Evolutionary conservation across 2,329 filamentous ascomycete species (phyloP).

Genomic region (Cercospora brassicicola): DNA sequence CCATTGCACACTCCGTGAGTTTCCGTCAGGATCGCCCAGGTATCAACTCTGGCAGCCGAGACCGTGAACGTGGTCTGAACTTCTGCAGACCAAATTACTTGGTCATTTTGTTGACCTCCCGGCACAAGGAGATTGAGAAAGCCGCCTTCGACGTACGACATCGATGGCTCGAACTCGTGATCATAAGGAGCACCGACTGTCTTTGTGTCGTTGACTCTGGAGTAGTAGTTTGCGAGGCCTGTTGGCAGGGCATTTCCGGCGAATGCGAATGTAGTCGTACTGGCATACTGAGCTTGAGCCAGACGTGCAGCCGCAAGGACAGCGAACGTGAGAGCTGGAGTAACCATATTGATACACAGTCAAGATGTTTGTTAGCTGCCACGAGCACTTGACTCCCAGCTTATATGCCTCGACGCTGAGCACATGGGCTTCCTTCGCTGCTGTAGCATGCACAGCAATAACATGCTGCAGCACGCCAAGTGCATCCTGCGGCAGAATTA

Average conservation of each 20-base stretch:
- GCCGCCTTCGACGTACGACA: constrained; percentile 12
- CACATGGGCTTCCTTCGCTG: not conserved
- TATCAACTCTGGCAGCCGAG: constrained; percentile 19
- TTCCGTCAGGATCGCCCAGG: constrained; percentile 22
- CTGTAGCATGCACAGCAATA: not conserved
- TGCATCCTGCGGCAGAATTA: not conserved
- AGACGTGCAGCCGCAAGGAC: not conserved
- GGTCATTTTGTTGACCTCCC: constrained; percentile 12
- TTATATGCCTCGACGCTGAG: not conserved
- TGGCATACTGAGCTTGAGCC: constrained; percentile 8
- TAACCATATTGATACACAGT: not conserved
- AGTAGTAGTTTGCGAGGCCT: constrained; percentile 2
- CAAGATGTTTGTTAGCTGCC: not conserved
- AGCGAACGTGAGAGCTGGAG: not conserved
- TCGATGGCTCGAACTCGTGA: constrained; percentile 8
- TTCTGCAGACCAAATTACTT: constrained; percentile 17
- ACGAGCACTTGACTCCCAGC: not conserved
- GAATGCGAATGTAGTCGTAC: constrained; percentile 15
- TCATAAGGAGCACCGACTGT: not conserved
- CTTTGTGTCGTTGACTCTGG: not conserved
- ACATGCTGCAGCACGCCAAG: not conserved
- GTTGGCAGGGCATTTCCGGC: constrained; percentile 9
- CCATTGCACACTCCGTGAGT: constrained; percentile 21
- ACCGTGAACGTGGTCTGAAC: constrained; percentile 19
- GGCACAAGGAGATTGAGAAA: constrained; percentile 22